A percentile compares a stretch with the other conserved stretches of the same genome.
phyloP scores from a whole-genome alignment of 2,329 filamentous ascomycete species.

The Penicillium sp. region DNA sequence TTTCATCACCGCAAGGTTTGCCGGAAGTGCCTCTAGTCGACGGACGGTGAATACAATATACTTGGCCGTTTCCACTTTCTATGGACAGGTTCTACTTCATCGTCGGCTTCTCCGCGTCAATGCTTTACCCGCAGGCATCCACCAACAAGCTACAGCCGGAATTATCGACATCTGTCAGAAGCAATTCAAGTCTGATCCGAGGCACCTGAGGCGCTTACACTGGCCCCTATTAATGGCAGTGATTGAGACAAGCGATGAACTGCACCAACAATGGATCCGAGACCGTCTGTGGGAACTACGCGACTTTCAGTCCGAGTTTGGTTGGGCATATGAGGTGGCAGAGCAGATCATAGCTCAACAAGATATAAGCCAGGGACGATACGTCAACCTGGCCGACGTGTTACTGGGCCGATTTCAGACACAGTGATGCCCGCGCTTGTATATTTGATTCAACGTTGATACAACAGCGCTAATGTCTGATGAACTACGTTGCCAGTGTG shows the following conservation, averaged over 20 bases:
- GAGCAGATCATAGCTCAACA: slow-evolving; percentile 30
- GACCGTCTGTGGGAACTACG: slow-evolving; percentile 31
- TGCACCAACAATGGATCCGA: slow-evolving; percentile 32
- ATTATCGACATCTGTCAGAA: slow-evolving; percentile 36
- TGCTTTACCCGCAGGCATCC: slow-evolving; percentile 19
- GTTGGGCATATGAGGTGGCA: slow-evolving; percentile 30
- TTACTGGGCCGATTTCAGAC: slow-evolving; percentile 22
- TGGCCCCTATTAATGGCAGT: slow-evolving; percentile 36
- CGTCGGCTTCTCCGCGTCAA: slow-evolving; percentile 30
- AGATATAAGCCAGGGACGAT: slow-evolving; percentile 22
- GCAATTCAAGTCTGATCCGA: slow-evolving; percentile 31
- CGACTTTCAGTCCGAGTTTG: slow-evolving; percentile 30
- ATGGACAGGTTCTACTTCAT: slow-evolving; percentile 34
- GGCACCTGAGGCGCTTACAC: slow-evolving; percentile 31
- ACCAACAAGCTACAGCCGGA: slow-evolving; percentile 28
- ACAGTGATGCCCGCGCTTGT: slow-evolving; percentile 11
- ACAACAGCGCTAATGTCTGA: slow-evolving; percentile 13
- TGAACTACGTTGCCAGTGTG: neutral
- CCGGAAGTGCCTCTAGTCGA: slow-evolving; percentile 27
- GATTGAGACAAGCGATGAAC: slow-evolving; percentile 31
- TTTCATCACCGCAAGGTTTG: slow-evolving; percentile 35
- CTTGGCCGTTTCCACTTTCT: slow-evolving; percentile 34
- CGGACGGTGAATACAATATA: slow-evolving; percentile 38
- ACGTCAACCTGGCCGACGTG: slow-evolving; percentile 29
- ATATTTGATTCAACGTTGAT: slow-evolving; percentile 17